phyloP scores from a whole-genome alignment of 108 stramenopile species.

The Cyclostephanos tholiformis region DNA sequence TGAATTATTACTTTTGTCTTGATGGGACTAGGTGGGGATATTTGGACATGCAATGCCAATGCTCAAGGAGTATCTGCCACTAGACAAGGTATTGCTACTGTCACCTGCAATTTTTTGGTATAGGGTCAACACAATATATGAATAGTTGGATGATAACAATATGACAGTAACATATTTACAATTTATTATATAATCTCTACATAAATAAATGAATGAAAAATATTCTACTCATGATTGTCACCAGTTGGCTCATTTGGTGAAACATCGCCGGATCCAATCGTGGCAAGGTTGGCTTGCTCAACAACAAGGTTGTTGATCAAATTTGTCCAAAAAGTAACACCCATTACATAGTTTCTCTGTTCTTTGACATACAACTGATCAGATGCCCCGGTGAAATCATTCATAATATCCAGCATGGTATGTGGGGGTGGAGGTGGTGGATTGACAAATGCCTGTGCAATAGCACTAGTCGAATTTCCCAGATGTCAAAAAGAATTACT shows the following conservation, averaged over 20 bases:
- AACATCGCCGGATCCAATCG: too few relatives aligned
- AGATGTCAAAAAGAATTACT: neutral
- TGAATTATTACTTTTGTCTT: conserved; percentile 8
- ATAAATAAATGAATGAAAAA: too few relatives aligned
- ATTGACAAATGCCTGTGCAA: too few relatives aligned
- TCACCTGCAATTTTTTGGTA: conserved; percentile 12
- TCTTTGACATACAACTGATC: too few relatives aligned
- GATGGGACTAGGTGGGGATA: neutral
- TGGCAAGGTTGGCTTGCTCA: too few relatives aligned
- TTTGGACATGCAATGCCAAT: conserved; percentile 16
- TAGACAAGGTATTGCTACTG: neutral
- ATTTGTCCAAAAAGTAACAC: too few relatives aligned
- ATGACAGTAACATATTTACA: neutral
- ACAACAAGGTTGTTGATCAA: too few relatives aligned
- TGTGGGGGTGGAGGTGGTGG: neutral
- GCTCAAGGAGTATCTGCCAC: conserved; percentile 17
- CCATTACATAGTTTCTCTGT: too few relatives aligned
- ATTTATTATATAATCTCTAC: neutral
- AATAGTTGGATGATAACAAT: neutral
- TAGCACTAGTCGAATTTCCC: neutral
- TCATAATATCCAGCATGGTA: too few relatives aligned
- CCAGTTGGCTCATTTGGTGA: too few relatives aligned
- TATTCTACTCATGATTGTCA: too few relatives aligned
- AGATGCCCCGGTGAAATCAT: too few relatives aligned
- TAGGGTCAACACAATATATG: neutral